Conservation (phyloP, 345 rosid genomes). For the Pistacia vera region DNA sequence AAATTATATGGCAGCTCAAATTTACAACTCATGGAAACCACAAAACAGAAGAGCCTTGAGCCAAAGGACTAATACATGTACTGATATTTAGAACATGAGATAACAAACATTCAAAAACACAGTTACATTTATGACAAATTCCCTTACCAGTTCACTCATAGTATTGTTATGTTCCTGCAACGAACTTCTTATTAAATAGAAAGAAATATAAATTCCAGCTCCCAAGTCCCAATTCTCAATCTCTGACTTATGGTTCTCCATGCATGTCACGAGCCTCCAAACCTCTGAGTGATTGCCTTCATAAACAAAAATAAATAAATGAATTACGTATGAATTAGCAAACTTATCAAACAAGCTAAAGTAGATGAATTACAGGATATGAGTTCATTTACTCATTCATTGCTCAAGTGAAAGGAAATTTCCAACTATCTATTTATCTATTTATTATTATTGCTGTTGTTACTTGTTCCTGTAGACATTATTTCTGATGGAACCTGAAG, state of each 20-base stretch:
- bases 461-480: too few species aligned
- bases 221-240: conserved; percentile 97
- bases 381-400: not conserved
- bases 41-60: not conserved
- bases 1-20: not conserved
- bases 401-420: not conserved
- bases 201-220: conserved; percentile 82
- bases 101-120: not conserved
- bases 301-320: conserved; percentile 20
- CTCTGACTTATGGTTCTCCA: conserved; percentile 92
- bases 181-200: conserved; percentile 68
- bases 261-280: conserved; percentile 74
- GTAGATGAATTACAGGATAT: not conserved
- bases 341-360: not conserved
- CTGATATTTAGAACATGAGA: conserved; percentile 8
- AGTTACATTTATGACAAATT: not conserved
- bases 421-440: not conserved
- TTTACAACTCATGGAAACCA: not conserved
- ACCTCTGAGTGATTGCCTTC: conserved; percentile 76
- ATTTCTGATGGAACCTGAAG: too few species aligned
- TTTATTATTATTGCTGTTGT: too few species aligned
- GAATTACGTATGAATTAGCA: not conserved
- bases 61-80: not conserved
- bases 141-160: conserved; percentile 60
- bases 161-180: conserved; percentile 52